Evolutionary conservation across 371 early-diverging fungal species (phyloP).

Genomic region (Mucor piriformis): DNA sequence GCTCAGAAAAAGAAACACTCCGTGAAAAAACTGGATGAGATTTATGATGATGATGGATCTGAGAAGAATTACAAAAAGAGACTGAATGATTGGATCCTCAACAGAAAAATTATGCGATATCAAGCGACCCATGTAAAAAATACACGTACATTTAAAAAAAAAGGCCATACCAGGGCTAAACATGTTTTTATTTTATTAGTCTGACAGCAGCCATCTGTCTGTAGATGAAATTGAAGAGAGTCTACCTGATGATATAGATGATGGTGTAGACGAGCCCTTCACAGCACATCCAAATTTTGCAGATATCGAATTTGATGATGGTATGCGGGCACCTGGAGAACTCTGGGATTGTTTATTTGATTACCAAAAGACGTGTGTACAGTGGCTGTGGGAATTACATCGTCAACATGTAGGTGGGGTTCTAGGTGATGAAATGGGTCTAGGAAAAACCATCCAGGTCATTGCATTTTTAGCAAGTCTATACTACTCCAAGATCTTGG

Average conservation of each 20-base stretch:
- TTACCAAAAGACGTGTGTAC: conserved; percentile 87
- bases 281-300: conserved; percentile 61
- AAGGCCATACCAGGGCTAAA: no score
- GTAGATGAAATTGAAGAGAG: no score
- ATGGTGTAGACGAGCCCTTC: conserved; percentile 52
- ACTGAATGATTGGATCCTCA: conserved; percentile 56
- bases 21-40: conserved; percentile 18
- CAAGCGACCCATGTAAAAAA: conserved; percentile 28
- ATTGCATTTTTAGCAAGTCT: conserved; percentile 81
- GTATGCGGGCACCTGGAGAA: conserved; percentile 79
- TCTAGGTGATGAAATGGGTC: conserved; percentile 98
- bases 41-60: conserved; percentile 66
- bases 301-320: conserved; percentile 66
- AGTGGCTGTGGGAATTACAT: conserved; percentile 95
- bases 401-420: conserved; percentile 91
- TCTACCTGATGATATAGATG: no score
- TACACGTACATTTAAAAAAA: conserved; percentile 9
- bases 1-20: not conserved
- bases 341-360: conserved; percentile 86
- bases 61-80: conserved; percentile 61
- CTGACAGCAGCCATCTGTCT: no score
- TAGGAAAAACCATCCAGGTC: conserved; percentile 97
- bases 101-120: conserved; percentile 53
- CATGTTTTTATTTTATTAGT: no score
- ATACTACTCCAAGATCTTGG: conserved; percentile 57